phyloP scores from a whole-genome alignment of 371 early-diverging fungal species.

The Quaeritorhiza haematococci region DNA sequence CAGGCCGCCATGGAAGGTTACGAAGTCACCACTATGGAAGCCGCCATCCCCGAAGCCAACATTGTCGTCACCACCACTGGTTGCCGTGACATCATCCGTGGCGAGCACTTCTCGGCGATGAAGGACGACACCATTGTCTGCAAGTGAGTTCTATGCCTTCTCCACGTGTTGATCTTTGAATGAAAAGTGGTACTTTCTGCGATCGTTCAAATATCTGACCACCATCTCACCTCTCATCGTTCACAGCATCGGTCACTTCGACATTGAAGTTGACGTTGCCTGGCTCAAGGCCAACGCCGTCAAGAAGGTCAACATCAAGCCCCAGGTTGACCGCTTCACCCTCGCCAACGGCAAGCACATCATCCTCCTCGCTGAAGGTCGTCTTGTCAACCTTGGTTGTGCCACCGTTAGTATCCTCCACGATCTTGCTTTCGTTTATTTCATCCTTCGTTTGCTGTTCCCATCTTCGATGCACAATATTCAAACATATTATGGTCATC shows the following conservation, averaged over 20 bases:
- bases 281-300: conserved; percentile 96
- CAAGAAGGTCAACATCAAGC: conserved; percentile 90
- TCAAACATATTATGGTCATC: no score
- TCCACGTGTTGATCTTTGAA: background rate
- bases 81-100: conserved; percentile 96
- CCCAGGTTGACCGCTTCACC: conserved; percentile 96
- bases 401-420: no score
- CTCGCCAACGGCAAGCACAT: conserved; percentile 90
- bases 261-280: conserved; percentile 97
- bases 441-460: no score
- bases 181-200: conserved; percentile 2
- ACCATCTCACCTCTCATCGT: background rate
- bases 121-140: conserved; percentile 98
- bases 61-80: conserved; percentile 99
- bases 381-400: conserved; percentile 98
- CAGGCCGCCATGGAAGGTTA: conserved; percentile 99
- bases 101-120: conserved; percentile 87
- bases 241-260: conserved; percentile 96
- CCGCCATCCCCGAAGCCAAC: conserved; percentile 84
- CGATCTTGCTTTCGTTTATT: no score
- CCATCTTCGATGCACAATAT: no score
- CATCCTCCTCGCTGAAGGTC: conserved; percentile 96
- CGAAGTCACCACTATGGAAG: conserved; percentile 98
- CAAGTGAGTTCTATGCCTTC: conserved; percentile 59
- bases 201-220: background rate